Percentiles rank a stretch among this genome's conserved stretches.
phyloP scores from a whole-genome alignment of 2,329 filamentous ascomycete genomes.

The Alternaria sp. region DNA sequence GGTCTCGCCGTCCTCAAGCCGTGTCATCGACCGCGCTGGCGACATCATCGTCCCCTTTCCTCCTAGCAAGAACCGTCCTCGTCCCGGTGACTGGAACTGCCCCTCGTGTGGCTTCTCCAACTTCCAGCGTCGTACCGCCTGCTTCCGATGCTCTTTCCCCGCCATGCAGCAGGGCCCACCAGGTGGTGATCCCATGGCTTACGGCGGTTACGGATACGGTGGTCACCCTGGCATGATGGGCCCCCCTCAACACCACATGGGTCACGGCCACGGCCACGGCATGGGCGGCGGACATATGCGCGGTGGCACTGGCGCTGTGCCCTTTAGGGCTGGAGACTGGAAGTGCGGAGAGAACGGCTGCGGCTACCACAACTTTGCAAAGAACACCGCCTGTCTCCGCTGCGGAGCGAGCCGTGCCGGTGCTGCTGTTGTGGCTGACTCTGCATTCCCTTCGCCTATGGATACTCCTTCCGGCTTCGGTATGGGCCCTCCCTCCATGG shows the following conservation, averaged over 20 bases:
- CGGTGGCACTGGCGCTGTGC: constrained; percentile 85
- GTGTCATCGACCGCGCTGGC: constrained; percentile 91
- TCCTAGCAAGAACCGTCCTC: constrained; percentile 96
- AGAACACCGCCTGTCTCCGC: constrained; percentile 96
- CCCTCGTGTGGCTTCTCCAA: constrained; percentile 99
- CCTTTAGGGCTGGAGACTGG: constrained; percentile 98
- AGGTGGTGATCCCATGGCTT: constrained; percentile 72
- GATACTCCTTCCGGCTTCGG: constrained; percentile 81
- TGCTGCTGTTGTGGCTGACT: constrained; percentile 92
- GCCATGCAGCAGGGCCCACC: constrained; percentile 80
- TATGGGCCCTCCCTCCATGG: constrained; percentile 88
- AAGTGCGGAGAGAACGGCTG: constrained; percentile 98
- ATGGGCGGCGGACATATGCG: constrained; percentile 61
- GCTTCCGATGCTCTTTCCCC: constrained; percentile 99
- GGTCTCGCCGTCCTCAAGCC: constrained; percentile 95
- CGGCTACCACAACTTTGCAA: constrained; percentile 98
- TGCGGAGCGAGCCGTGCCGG: constrained; percentile 94
- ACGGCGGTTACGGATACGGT: constrained; percentile 52
- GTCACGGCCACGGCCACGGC: constrained; percentile 56
- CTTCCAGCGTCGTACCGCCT: constrained; percentile 97
- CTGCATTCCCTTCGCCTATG: constrained; percentile 89
- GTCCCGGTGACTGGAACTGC: constrained; percentile 98
- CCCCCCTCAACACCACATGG: constrained; percentile 71
- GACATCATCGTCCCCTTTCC: constrained; percentile 98
- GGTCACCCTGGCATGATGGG: constrained; percentile 67